Evolutionary conservation across 2,329 filamentous ascomycete species (phyloP), one percentile per base, ranked within the genome.

Genomic region (Arthrobotrys sinensis): DNA sequence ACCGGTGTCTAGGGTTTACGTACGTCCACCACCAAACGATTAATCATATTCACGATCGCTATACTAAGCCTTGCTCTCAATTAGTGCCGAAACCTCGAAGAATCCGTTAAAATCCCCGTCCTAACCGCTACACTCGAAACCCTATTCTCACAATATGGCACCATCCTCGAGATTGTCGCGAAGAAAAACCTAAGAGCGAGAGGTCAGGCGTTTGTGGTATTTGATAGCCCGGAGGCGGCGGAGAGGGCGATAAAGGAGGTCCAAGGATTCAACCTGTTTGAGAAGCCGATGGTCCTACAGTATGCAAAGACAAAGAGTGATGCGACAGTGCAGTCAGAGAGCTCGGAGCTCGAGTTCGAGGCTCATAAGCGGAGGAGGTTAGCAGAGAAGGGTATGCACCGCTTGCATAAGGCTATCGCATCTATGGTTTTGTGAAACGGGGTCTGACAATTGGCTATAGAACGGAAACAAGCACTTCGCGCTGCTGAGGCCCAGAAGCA

Each of bases 201-300:
- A 84, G 96, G 96, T 11, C 96, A 99, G 85, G 96, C 96, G 0
- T 99, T 99, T 83, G 86, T 99, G 62, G 94, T 98, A 53, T 98
- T 94, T 84, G 93, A 96, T 82, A 89, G 87, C 79, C 86, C 91
- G n/a, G 92, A 94, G 69, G 89, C 91, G n/a, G 94, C 94, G 2
- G 87, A 89, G 65, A 88, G 90, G 80, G 95, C 96, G 16, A 92
- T 97, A 79, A 93, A 97, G 64, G 93, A 97, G 81, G 88, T 96
- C 79, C 92, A 97, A 82, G 95, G 93, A 7, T 99, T 99, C 84
- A 92, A 96, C 81, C 86, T 99, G 3, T 97, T 97, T 82, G 93
- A 92, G 62, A 97, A 97, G 86, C 91, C 92, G 0, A 96, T 99
- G 91, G 89, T 91, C 77, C 85, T 97, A 38, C 91, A 93, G 14